Base-by-base conservation (phyloP, 805 yeast genomes). In the Diddensiella caesifluorescens region DNA sequence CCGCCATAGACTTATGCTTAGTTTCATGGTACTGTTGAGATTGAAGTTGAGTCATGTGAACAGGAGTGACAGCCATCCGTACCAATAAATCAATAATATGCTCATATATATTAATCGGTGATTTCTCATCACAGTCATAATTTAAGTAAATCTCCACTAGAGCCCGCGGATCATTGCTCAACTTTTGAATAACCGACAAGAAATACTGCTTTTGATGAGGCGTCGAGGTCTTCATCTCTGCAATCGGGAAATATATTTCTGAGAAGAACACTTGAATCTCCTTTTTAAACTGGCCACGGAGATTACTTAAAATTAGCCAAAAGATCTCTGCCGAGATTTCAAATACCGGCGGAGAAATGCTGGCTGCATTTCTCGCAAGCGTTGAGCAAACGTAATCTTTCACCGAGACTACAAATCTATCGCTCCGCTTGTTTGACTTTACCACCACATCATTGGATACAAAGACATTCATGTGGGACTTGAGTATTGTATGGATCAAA, bases 261-360 rank as follows among this genome's bases (percentile, higher is more conserved):
- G 80, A 83, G 67, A 89, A 76, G 56, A 94, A 85, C 0, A 94
- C 95, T 1, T 96, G 95, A 34, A 92, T 85, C 59, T 92, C 98
- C 51, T 83, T 75, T 62, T 89, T 90, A 68, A 92, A 88, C 52
- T 84, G 92, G 10, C 83, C 74, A 57, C 98, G 77, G 53, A 94
- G 67, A 53, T 87, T 83, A 19, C 88, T 77, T 30, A 90, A 70
- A 52, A 92, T 69, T 31, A 90, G 67, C 95, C 96, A 92, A 67
- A 88, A 88, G 13, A 94, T 89, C 62, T 92, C 97, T 30, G 90
- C 71, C 3, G 95, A 80, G 6, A 90, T 76, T 57, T 90, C 97
- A 61, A 84, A 92, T 5, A 92, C 92, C 2, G 97, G 90, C 0
- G 95, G 84, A 34, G 86, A 68, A 3, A 92, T 82, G 10, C 95